Evolutionary conservation across 805 yeast genomes (phyloP), one percentile per base, ranked within the genome.

Genomic region (Kurtzmaniella cleridarum): DNA sequence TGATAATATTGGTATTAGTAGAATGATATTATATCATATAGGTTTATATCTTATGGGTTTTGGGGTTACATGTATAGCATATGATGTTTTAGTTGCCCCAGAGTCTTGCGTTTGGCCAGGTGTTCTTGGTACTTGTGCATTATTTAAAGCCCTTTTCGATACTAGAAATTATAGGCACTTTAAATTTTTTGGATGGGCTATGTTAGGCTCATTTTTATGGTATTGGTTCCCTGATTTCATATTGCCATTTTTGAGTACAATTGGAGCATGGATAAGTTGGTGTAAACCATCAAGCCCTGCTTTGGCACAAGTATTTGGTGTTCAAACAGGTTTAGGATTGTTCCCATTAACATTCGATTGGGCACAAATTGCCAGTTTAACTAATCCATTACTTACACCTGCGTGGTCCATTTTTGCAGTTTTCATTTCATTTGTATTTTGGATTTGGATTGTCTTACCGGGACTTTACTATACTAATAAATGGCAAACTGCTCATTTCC

Each of bases 401-500:
- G 38, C 39, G 30, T 43, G 44, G 44, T 30, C 48, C 8, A 36
- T 38, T 11, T 38, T 34, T 8, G 23, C 35, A 32, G 39, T 49
- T 11, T 45, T 43, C 20, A 38, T 23, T 3, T 40, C 43, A 8
- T 40, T 46, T 28, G 44, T 48, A 24, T 40, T 45, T 38, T 47
- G 47, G 48, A 32, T 47, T 29, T 47, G 50, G 53, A 38, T 43
- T 13, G 42, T 49, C 16, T 35, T 46, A 38, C 60, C 60, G 9
- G 44, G 43, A 15, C 36, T 55, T 11, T 53, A 55, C 42, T 55
- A 53, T 41, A 37, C 42, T 12, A 53, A 55, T 41, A 45, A 45
- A 13, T 55, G 57, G 57, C 44, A 55, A 24, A 42, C 57, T 10
- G 47, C 41, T 15, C 48, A 54, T 40, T 34, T 54, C 35, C 60